Evolutionary conservation across 345 rosid genomes (phyloP), one percentile per base, ranked within the genome.

Genomic region (Salix caprea): DNA sequence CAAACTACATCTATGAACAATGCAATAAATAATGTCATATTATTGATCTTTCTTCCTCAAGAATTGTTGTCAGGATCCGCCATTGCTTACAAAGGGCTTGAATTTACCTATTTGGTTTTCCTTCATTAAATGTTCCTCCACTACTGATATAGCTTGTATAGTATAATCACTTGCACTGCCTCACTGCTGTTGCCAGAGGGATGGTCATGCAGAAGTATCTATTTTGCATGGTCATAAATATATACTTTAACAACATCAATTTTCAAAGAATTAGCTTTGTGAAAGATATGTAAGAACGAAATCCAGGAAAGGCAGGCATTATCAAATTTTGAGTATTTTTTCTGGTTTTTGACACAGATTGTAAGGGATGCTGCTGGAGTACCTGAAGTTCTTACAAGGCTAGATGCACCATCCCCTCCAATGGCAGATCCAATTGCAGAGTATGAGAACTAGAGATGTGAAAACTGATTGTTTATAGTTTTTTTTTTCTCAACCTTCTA

Each of bases 351-450:
- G 82, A 60, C 4, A 71, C 89, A 94, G 98, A 90, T 94, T 78
- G 84, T 88, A 54, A 88, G 98, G 77, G 92, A 88, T 83, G 76
- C 89, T 9, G 72, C 87, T 18, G 98, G 98, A 82, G 73, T 86
- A 67, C 97, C 98, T 56, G 97, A 91, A 89, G 96, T 95, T 82
- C 91, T 95, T 72, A 93, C 96, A 65, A 89, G 92, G 87, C 74
- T 89, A 81, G 98, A 89, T 71, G 70, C 82, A 12, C 84, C 93
- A 7, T 65, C 88, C 37, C 69, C 90, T 71, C 70, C 85, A 21
- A 10, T 79, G 66, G 79, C 42, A 40, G 92, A 86, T 66, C 70
- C 89, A 50, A 70, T 77, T 72, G 28, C 74, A 4, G 94, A 91
- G 71, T 95, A 95, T 28, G 90, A 84, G 85, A 90, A 89, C 83